Evolutionary conservation across 805 yeast genomes (phyloP).

Genomic region (Kodamaea hsintzibuensis): DNA sequence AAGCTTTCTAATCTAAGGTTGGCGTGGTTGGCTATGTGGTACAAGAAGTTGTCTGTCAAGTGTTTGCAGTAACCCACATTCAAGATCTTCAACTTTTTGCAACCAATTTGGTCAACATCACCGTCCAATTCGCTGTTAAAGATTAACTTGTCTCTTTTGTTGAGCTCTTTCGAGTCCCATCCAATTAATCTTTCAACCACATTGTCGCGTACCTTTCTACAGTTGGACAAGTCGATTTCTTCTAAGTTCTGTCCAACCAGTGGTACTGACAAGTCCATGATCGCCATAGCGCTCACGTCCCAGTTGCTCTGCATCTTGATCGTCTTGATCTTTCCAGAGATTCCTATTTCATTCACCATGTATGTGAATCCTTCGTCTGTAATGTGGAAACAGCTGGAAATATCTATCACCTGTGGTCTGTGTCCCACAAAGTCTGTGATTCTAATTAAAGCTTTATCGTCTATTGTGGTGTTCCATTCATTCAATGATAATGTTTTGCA

Average conservation of each 20-base stretch:
- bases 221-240: slow-evolving; percentile 67
- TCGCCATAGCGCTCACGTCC: slow-evolving; percentile 80
- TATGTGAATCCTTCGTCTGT: slow-evolving; percentile 75
- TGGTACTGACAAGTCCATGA: slow-evolving; percentile 72
- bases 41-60: slow-evolving; percentile 67
- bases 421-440: slow-evolving; percentile 73
- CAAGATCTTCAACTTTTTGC: slow-evolving; percentile 54
- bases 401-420: slow-evolving; percentile 58
- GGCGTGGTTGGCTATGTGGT: slow-evolving; percentile 61
- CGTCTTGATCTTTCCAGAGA: slow-evolving; percentile 55
- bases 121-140: slow-evolving; percentile 7
- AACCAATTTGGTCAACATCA: slow-evolving; percentile 44
- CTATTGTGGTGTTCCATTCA: slow-evolving; percentile 60
- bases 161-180: slow-evolving; percentile 28
- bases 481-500: slow-evolving; percentile 55
- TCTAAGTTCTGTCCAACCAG: slow-evolving; percentile 59
- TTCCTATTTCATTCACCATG: slow-evolving; percentile 70
- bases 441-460: slow-evolving; percentile 55
- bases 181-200: slow-evolving; percentile 72
- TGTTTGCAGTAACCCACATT: slow-evolving; percentile 75
- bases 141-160: slow-evolving; percentile 6
- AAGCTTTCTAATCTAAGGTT: slow-evolving; percentile 53
- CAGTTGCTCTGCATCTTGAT: slow-evolving; percentile 69
- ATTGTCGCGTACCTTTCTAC: slow-evolving; percentile 71
- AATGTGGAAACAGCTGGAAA: slow-evolving; percentile 74